These are phyloP conservation scores for Tricholoma matsutake DNA, from an alignment of 768 basidiomycete genomes.

Conservation along the genomic window DNA sequence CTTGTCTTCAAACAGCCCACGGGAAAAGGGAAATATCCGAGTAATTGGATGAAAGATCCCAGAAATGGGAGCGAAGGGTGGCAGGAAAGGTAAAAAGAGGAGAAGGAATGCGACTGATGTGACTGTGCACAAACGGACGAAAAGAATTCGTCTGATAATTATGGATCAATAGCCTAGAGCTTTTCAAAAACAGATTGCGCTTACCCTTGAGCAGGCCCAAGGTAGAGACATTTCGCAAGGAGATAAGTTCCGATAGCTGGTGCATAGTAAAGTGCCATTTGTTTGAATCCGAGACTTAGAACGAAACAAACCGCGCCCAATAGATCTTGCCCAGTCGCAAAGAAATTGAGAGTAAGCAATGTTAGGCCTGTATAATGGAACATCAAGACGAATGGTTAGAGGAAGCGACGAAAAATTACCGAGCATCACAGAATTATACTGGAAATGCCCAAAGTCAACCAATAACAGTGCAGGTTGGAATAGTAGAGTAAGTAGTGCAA, in stretches of 20 bases:
- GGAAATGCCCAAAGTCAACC: conserved; percentile 92
- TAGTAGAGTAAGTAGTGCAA: conserved; percentile 67
- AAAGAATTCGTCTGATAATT: conserved; percentile 42
- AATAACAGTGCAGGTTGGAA: conserved; percentile 82
- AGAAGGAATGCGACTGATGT: conserved; percentile 63
- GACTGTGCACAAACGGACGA: conserved; percentile 61
- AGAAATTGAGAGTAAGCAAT: conserved; percentile 64
- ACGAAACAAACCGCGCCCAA: conserved; percentile 79
- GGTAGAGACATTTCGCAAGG: conserved; percentile 82
- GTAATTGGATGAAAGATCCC: conserved; percentile 61
- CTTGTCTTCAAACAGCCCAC: conserved; percentile 93
- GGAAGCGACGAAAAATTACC: conserved; percentile 41
- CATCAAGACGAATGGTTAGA: not conserved
- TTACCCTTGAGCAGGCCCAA: conserved; percentile 72
- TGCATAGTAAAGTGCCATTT: conserved; percentile 94
- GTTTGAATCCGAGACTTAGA: conserved; percentile 87
- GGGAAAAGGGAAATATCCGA: conserved; percentile 88
- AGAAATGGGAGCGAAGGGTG: conserved; percentile 52
- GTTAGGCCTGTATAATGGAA: conserved; percentile 52
- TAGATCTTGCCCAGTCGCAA: conserved; percentile 66
- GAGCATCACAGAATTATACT: conserved; percentile 94
- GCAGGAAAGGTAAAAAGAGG: conserved; percentile 79
- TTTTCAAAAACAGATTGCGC: conserved; percentile 15
- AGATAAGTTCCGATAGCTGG: conserved; percentile 91
- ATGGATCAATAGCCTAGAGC: not conserved